These are phyloP conservation scores for Penicillium polonicum DNA, from an alignment of 2,329 filamentous ascomycete genomes.

Conservation along the genomic window DNA sequence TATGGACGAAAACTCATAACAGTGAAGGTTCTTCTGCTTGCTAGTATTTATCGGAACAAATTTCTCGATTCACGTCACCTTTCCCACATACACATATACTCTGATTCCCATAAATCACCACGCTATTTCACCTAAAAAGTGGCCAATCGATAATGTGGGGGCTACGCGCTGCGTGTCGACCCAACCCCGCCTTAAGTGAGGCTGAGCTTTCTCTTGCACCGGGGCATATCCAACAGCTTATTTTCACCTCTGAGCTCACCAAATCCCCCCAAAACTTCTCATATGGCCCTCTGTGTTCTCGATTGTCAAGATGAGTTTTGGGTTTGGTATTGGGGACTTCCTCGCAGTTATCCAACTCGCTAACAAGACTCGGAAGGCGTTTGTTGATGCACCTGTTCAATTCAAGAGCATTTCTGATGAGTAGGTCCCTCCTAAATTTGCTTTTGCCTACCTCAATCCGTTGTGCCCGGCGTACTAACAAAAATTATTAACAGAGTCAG, in stretches of 20 bases:
- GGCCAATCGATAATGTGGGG: background rate
- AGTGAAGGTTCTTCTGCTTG: too few relatives aligned
- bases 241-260: background rate
- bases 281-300: background rate
- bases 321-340: slow-evolving; percentile 14
- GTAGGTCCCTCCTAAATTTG: background rate
- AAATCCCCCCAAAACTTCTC: too few relatives aligned
- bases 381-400: slow-evolving; percentile 6
- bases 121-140: too few relatives aligned
- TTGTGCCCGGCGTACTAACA: background rate
- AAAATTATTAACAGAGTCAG: background rate
- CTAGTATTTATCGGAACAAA: too few relatives aligned
- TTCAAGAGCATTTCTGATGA: slow-evolving; percentile 11
- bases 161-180: background rate
- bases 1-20: too few relatives aligned
- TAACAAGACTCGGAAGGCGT: background rate
- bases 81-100: background rate
- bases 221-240: background rate
- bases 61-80: too few relatives aligned
- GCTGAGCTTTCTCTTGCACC: background rate
- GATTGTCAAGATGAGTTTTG: slow-evolving; percentile 10
- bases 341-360: slow-evolving; percentile 1
- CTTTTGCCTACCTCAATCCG: background rate
- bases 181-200: background rate
- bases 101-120: background rate